Evolutionary conservation across 352 stramenopile species (phyloP), one percentile per base, ranked within the genome.

Genomic region (Globisporangium viniferum): DNA sequence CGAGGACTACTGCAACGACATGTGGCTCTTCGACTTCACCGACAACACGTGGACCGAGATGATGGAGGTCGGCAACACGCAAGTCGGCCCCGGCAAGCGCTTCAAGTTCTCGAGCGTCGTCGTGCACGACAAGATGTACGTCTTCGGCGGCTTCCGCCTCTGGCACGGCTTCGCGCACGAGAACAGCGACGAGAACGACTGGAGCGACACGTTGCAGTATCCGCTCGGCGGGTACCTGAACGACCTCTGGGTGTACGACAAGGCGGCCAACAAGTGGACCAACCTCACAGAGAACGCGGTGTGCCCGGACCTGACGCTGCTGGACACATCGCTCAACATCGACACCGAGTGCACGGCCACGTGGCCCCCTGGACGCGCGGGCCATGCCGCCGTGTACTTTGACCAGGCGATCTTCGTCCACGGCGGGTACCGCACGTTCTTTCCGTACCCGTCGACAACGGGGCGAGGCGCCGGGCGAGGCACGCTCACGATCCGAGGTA

Each of bases 1-100:
- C 69, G 85, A 90, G 46, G 97, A 99, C 73, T 99, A 98, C 68
- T 99, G 97, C 76, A 82, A 98, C 72, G 97, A 99, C 76, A 81
- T 98, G 72, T 99, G 97, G 96, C 70, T 96, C 14, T 98, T 98
- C 60, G 91, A 99, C 73, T 89, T 98, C 61, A 73, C 74, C 0
- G 85, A 96, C 73, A 93, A 95, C 65, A 76, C 86, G 46, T 98
- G 92, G 93, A 97, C 86, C 39, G 77, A 97, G 71, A 84, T 94
- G 78, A 88, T 87, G 62, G 80, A 91, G 71, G 59, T 93, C 22
- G 83, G 82, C n/a, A 90, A 82, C 67, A 73, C 67, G 14, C 64
- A 36, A 20, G 53, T 59, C n/a, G 81, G 86, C 3, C 93, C 93
- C 1, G 89, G 92, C 12, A 97, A 97, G 72, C 82, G 95, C 57